Evolutionary conservation across 257 asterid species (phyloP).

Genomic region (Jacaranda copaia): DNA sequence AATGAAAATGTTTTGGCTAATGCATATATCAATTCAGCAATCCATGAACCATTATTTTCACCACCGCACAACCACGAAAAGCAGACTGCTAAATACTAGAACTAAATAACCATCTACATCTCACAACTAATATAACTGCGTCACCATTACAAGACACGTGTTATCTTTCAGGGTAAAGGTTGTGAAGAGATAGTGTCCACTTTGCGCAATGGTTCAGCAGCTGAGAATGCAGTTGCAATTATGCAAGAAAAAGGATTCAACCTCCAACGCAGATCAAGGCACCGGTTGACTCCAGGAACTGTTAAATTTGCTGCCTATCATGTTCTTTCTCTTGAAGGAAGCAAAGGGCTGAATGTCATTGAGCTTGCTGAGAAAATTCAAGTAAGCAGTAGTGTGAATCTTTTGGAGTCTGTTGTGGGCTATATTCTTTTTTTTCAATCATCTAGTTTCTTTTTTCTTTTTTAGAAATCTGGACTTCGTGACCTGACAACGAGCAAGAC

Average conservation of each 20-base stretch:
- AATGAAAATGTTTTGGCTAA: conserved; percentile 10
- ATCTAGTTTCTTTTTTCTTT: conserved; percentile 33
- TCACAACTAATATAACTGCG: conserved; percentile 19
- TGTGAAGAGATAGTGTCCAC: conserved; percentile 90
- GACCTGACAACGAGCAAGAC: conserved; percentile 98
- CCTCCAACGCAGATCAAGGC: conserved; percentile 87
- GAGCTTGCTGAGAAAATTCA: conserved; percentile 98
- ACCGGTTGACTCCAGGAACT: conserved; percentile 97
- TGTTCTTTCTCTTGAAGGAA: conserved; percentile 98
- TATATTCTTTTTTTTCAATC: conserved; percentile 21
- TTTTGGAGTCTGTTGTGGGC: conserved; percentile 8
- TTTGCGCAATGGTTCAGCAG: conserved; percentile 93
- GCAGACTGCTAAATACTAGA: too few relatives aligned
- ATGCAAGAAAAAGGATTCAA: conserved; percentile 92
- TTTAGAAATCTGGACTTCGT: conserved; percentile 97
- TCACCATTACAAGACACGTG: conserved; percentile 23
- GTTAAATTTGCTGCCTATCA: conserved; percentile 99
- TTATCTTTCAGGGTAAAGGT: conserved; percentile 73
- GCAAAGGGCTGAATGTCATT: conserved; percentile 90
- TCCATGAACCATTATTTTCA: not conserved
- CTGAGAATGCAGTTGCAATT: conserved; percentile 86
- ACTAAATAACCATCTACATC: not conserved
- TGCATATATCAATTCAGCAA: not conserved
- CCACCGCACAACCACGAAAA: not conserved
- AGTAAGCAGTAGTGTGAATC: conserved; percentile 55